Percentiles rank a stretch among this genome's conserved stretches.
Evolutionary conservation across 2,329 filamentous ascomycete species (phyloP).

Genomic region (Fusarium sp.): DNA sequence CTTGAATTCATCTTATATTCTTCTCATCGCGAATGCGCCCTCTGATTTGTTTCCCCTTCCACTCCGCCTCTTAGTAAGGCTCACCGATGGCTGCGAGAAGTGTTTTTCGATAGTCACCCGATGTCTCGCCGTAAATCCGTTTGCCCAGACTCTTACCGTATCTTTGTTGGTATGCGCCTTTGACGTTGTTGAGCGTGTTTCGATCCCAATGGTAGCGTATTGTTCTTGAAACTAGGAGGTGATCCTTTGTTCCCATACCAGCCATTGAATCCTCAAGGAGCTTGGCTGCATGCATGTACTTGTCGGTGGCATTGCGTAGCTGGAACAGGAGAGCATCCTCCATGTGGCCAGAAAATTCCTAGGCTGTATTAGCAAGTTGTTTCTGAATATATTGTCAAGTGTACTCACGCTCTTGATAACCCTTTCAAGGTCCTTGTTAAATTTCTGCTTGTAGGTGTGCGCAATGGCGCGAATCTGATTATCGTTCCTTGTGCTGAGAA

Average conservation of each 20-base stretch:
- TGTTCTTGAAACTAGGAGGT: slow-evolving; percentile 78
- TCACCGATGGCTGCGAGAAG: slow-evolving; percentile 75
- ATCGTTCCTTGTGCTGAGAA: slow-evolving; percentile 79
- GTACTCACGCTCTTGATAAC: slow-evolving; percentile 73
- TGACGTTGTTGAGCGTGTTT: slow-evolving; percentile 77
- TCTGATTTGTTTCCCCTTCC: not conserved
- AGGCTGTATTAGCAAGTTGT: not conserved
- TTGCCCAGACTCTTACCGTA: slow-evolving; percentile 73
- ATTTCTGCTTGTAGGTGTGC: slow-evolving; percentile 77
- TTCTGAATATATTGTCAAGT: not conserved
- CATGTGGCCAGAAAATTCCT: slow-evolving; percentile 94
- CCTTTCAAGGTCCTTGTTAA: slow-evolving; percentile 74
- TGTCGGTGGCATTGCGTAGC: slow-evolving; percentile 79
- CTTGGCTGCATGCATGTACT: slow-evolving; percentile 82
- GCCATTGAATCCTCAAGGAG: slow-evolving; percentile 89
- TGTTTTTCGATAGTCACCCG: slow-evolving; percentile 81
- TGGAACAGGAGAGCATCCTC: slow-evolving; percentile 83
- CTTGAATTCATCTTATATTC: not conserved
- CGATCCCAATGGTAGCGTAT: slow-evolving; percentile 87
- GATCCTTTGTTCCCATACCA: slow-evolving; percentile 87
- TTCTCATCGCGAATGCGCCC: not conserved
- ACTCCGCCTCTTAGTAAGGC: slow-evolving; percentile 32
- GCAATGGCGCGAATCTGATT: slow-evolving; percentile 85
- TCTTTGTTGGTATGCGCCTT: slow-evolving; percentile 76
- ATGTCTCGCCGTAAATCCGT: slow-evolving; percentile 83